A percentile compares a stretch with the other conserved stretches of the same genome.
phyloP scores from a whole-genome alignment of 129 eudicot genomes.

The Helichrysum umbraculigerum region DNA sequence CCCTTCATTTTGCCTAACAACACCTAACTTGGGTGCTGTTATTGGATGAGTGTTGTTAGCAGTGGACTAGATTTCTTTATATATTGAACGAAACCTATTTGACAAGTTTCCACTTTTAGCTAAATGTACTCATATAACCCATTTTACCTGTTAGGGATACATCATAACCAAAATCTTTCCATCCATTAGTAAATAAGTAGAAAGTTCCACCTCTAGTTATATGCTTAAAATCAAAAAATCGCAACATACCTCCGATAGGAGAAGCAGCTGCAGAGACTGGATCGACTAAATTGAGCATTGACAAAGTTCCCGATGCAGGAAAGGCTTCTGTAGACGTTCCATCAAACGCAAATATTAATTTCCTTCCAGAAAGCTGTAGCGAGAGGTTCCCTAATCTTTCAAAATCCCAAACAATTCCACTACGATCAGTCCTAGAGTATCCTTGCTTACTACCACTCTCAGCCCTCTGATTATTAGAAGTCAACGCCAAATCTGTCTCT shows the following conservation, averaged over 20 bases:
- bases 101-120: not conserved
- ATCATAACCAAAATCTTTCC: not conserved
- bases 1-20: not conserved
- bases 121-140: not conserved
- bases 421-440: conserved; percentile 57
- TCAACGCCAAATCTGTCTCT: conserved; percentile 65
- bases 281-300: conserved; percentile 95
- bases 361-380: conserved; percentile 83
- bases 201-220: not conserved
- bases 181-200: not conserved
- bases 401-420: conserved; percentile 97
- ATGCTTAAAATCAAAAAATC: not conserved
- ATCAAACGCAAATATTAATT: conserved; percentile 95
- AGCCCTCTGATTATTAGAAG: conserved; percentile 65
- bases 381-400: conserved; percentile 88
- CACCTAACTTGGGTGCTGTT: not conserved
- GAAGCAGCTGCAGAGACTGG: conserved; percentile 98
- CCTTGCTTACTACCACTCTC: conserved; percentile 73
- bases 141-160: conserved; percentile 1
- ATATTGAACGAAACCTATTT: not conserved
- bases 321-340: conserved; percentile 90
- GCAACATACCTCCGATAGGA: conserved; percentile 81
- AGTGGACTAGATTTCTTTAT: not conserved
- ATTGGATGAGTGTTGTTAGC: not conserved
- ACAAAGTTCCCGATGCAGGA: conserved; percentile 78